Evolutionary conservation across 345 rosid genomes (phyloP).

Genomic region (Ailanthus altissimus): DNA sequence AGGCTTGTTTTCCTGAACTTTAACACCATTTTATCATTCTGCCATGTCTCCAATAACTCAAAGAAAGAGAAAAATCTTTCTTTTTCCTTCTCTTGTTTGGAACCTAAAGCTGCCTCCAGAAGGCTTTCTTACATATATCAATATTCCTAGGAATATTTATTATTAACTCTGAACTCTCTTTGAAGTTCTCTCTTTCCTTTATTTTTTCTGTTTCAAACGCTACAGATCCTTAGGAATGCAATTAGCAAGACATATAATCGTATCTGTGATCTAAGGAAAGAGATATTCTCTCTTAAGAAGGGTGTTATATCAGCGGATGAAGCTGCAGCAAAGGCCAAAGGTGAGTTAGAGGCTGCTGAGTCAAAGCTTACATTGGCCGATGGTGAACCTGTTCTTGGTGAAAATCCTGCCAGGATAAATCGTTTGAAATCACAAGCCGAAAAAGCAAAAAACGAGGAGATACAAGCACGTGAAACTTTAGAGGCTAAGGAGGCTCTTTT

Average conservation of each 20-base stretch:
- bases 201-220: slow-evolving; percentile 11
- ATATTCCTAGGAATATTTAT: background rate
- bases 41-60: background rate
- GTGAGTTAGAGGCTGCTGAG: slow-evolving; percentile 76
- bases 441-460: slow-evolving; percentile 62
- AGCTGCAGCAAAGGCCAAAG: slow-evolving; percentile 68
- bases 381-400: slow-evolving; percentile 95
- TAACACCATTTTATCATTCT: background rate
- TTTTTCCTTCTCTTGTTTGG: background rate
- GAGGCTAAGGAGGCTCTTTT: slow-evolving; percentile 94
- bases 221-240: slow-evolving; percentile 89
- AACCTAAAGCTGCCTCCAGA: background rate
- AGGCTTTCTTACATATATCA: background rate
- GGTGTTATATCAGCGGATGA: slow-evolving; percentile 65
- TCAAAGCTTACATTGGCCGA: slow-evolving; percentile 77
- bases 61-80: background rate
- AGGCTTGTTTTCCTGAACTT: slow-evolving; percentile 1
- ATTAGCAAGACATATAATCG: slow-evolving; percentile 90
- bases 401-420: slow-evolving; percentile 76
- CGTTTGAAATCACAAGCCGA: slow-evolving; percentile 72
- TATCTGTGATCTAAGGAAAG: slow-evolving; percentile 86
- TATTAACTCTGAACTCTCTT: slow-evolving; percentile 1
- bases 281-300: slow-evolving; percentile 66
- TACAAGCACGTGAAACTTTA: slow-evolving; percentile 60
- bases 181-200: slow-evolving; percentile 7